Evolutionary conservation across 805 yeast species (phyloP).

Genomic region (Metschnikowia anglica): DNA sequence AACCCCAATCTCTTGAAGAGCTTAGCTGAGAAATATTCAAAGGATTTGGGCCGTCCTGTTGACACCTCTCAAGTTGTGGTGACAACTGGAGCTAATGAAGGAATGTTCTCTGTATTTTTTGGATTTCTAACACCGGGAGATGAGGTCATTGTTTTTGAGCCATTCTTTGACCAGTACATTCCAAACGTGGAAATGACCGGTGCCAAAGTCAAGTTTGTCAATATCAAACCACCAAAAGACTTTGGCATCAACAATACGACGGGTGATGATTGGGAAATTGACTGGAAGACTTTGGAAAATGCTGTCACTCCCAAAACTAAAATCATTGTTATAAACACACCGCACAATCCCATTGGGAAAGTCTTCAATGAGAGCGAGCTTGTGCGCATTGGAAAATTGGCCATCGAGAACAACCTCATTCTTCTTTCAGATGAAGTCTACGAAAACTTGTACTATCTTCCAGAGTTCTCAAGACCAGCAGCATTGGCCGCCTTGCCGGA

Average conservation of each 20-base stretch:
- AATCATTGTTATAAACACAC: slow-evolving; percentile 84
- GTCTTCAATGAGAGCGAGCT: slow-evolving; percentile 78
- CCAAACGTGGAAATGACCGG: slow-evolving; percentile 93
- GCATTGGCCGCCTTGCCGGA: slow-evolving; percentile 66
- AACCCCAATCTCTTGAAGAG: slow-evolving; percentile 73
- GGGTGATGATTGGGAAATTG: slow-evolving; percentile 86
- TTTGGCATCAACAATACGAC: slow-evolving; percentile 60
- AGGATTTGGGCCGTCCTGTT: slow-evolving; percentile 58
- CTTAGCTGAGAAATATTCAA: slow-evolving; percentile 68
- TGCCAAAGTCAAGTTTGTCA: slow-evolving; percentile 85
- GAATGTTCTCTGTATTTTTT: slow-evolving; percentile 79
- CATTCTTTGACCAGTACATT: slow-evolving; percentile 95
- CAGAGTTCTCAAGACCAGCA: slow-evolving; percentile 78
- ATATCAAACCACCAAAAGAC: slow-evolving; percentile 78
- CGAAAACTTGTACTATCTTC: slow-evolving; percentile 77
- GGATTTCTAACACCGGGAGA: slow-evolving; percentile 87
- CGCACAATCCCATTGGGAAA: slow-evolving; percentile 96
- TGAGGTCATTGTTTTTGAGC: slow-evolving; percentile 94
- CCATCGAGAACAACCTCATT: slow-evolving; percentile 79
- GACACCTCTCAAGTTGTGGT: slow-evolving; percentile 66
- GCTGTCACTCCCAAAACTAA: slow-evolving; percentile 77
- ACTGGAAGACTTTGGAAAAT: slow-evolving; percentile 71
- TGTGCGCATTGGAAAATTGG: slow-evolving; percentile 70
- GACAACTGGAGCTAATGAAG: slow-evolving; percentile 97
- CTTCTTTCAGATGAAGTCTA: slow-evolving; percentile 93